Conservation (phyloP, 2,329 filamentous ascomycete genomes). For the Neurospora sp. region DNA sequence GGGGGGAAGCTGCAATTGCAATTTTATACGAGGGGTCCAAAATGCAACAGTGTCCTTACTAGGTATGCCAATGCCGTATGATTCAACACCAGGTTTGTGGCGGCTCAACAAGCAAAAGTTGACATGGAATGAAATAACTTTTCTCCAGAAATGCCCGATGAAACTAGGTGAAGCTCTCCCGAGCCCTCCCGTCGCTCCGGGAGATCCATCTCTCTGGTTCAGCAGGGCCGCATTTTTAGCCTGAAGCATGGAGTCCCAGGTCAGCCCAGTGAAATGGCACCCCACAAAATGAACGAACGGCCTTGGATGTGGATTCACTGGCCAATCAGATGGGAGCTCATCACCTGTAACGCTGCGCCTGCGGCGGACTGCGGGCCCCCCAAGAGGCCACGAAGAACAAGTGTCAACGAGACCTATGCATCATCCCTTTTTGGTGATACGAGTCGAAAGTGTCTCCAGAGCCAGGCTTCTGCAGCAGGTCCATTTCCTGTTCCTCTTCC, state of each 20-base stretch:
- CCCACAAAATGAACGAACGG: neutral
- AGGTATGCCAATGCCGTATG: neutral
- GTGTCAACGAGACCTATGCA: slow-evolving; percentile 8
- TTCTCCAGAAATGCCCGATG: neutral
- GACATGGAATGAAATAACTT: neutral
- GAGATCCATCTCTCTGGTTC: neutral
- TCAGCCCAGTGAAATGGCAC: neutral
- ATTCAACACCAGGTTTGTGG: neutral
- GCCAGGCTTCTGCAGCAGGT: neutral
- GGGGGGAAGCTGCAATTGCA: neutral
- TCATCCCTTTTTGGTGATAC: slow-evolving; percentile 12
- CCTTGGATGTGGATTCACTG: neutral
- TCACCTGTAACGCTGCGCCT: neutral
- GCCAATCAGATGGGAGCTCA: neutral
- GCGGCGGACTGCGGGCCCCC: neutral
- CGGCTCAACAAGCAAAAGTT: neutral
- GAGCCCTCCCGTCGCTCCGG: neutral
- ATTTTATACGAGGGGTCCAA: neutral
- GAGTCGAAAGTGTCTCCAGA: neutral
- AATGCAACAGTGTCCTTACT: neutral
- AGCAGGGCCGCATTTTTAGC: neutral
- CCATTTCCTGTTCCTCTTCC: neutral
- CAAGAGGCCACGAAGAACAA: slow-evolving; percentile 17
- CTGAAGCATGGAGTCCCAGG: neutral
- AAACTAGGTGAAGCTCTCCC: neutral